Evolutionary conservation across 2,329 filamentous ascomycete genomes (phyloP), one percentile per base, ranked within the genome.

Genomic region (Pochonia chlamydosporia): DNA sequence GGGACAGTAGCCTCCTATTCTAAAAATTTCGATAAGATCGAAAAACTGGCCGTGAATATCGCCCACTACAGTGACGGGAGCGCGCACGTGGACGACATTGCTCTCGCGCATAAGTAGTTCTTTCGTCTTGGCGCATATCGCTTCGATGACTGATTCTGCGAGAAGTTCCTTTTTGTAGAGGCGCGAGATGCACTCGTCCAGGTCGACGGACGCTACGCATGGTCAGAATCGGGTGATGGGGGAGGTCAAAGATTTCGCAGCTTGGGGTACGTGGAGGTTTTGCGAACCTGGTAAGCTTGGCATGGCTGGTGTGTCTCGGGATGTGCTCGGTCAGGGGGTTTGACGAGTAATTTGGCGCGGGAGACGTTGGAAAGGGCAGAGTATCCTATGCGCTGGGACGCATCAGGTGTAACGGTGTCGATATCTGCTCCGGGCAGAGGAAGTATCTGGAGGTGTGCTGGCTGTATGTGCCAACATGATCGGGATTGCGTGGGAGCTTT

Each of bases 11-110:
- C 93, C 93, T 49, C 93, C 93, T 60, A 99, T 99, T 69, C 90
- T 90, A 73, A 99, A 99, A 57, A 99, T 97, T 76, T 99, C 93
- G 56, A 99, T 93, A 72, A 99, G 82, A 68, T 99, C 93, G 69
- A 92, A 97, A 73, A 99, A 99, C 69, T 99, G 93, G 49, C 93
- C 93, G 68, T 99, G 93, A 57, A 99, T 99, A 66, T 99, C 93
- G 56, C 93, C 93, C 33, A 99, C 93, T 9, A 99, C 93, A 14
- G 93, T 99, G 49, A 99, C 89, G 2, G 93, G 93, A 26, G 93
- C 91, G 59, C 84, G 83, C 53, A 99, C 95, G 67, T 99, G 93
- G 51, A 99, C 93, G 53, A 99, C 93, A 71, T 99, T 99, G 79
- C 92, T 97, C 81, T 99, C 93, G 65, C 95, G 92, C 93, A 99